A percentile compares a stretch with the other conserved stretches of the same genome.
Conservation (phyloP, 1,284 basidiomycete genomes). For the Vanrija sp. region DNA sequence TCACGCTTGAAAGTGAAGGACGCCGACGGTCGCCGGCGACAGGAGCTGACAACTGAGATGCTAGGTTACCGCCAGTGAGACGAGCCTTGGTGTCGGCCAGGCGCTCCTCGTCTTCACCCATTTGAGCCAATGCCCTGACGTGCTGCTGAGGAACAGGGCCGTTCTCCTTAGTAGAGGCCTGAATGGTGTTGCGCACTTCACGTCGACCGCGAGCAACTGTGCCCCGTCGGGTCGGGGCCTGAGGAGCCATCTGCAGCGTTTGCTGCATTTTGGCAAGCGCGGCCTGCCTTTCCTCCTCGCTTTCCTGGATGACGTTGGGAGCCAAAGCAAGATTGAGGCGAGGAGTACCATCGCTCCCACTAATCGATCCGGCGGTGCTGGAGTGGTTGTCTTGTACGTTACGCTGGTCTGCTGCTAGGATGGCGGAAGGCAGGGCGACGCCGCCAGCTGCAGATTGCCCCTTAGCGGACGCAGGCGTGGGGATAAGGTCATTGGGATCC, state of each 20-base stretch:
- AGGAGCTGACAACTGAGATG: not conserved
- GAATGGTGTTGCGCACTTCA: slow-evolving; percentile 53
- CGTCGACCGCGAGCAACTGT: slow-evolving; percentile 51
- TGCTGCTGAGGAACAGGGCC: slow-evolving; percentile 6
- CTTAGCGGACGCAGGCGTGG: slow-evolving; percentile 11
- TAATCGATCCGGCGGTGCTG: not conserved
- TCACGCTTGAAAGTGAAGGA: slow-evolving; percentile 25
- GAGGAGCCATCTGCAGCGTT: slow-evolving; percentile 41
- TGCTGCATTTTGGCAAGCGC: slow-evolving; percentile 53
- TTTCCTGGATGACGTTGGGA: slow-evolving; percentile 49
- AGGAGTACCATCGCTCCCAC: not conserved
- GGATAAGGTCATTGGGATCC: slow-evolving; percentile 32
- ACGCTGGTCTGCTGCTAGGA: slow-evolving; percentile 12
- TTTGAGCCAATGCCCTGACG: slow-evolving; percentile 5
- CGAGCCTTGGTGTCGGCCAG: slow-evolving; percentile 1
- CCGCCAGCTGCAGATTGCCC: slow-evolving; percentile 1
- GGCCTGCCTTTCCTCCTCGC: slow-evolving; percentile 50
- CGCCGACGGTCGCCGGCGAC: slow-evolving; percentile 25
- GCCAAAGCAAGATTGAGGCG: slow-evolving; percentile 47
- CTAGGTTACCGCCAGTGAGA: not conserved
- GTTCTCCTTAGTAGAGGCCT: slow-evolving; percentile 5
- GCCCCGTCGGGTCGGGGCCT: slow-evolving; percentile 37
- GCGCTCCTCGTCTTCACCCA: slow-evolving; percentile 9
- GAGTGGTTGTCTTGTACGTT: not conserved
- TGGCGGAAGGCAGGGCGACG: slow-evolving; percentile 16